A percentile compares a stretch with the other conserved stretches of the same genome.
Evolutionary conservation across 257 asterid genomes (phyloP).

Genomic region (Euphrasia confusa): DNA sequence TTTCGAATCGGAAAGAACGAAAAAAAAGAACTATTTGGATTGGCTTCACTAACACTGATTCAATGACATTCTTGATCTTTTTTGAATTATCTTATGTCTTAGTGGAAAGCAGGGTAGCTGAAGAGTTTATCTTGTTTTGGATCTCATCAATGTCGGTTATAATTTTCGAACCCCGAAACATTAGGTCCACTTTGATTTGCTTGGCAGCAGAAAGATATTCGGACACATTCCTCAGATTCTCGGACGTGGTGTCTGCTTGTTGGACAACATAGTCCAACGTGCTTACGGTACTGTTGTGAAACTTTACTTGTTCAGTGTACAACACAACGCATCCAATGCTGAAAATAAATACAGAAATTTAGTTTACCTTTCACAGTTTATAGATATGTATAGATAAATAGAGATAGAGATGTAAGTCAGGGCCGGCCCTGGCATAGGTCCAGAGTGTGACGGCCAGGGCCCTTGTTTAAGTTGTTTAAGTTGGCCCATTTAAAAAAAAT

Average conservation of each 20-base stretch:
- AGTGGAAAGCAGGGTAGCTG: conserved; percentile 59
- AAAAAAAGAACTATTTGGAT: not conserved
- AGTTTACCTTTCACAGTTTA: not conserved
- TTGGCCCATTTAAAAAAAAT: too few relatives aligned
- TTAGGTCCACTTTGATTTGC: conserved; percentile 54
- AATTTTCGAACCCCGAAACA: conserved; percentile 53
- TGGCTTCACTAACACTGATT: conserved; percentile 51
- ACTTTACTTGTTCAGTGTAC: conserved; percentile 79
- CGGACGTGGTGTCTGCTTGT: conserved; percentile 64
- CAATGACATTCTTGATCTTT: conserved; percentile 47
- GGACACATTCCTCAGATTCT: conserved; percentile 60
- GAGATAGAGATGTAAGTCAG: too few relatives aligned
- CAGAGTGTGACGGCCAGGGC: too few relatives aligned
- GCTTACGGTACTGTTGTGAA: conserved; percentile 49
- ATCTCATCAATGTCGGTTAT: conserved; percentile 66
- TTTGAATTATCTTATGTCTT: conserved; percentile 54
- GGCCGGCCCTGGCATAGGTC: too few relatives aligned
- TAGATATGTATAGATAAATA: not conserved
- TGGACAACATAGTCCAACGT: conserved; percentile 58
- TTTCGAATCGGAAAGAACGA: not conserved
- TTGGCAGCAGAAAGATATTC: conserved; percentile 82
- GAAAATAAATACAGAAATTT: conserved; percentile 10
- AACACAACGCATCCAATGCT: conserved; percentile 64
- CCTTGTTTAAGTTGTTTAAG: too few relatives aligned
- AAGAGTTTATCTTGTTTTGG: conserved; percentile 60